Conservation (phyloP, 148 eudicot genomes). For the Nepenthes mirabilis region DNA sequence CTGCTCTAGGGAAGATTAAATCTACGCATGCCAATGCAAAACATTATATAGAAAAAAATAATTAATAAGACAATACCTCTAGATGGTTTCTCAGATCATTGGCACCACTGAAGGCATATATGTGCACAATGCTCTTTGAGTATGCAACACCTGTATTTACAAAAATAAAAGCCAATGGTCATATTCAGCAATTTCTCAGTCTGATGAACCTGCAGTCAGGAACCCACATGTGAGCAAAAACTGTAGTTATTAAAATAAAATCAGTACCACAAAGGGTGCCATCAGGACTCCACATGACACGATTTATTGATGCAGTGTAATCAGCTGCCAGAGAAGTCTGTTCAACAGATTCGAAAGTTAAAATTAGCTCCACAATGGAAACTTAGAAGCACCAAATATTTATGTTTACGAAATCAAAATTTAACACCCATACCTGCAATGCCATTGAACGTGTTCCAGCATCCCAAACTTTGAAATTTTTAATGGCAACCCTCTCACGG, state of each 20-base stretch:
- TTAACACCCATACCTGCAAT: conserved; percentile 34
- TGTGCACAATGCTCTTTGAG: conserved; percentile 56
- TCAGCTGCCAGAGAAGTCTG: conserved; percentile 51
- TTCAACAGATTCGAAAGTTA: conserved; percentile 2
- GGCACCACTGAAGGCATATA: conserved; percentile 34
- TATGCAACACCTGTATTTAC: conserved; percentile 42
- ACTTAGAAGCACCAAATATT: background rate
- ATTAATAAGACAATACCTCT: conserved; percentile 27
- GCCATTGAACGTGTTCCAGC: conserved; percentile 29
- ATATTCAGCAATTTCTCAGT: no score
- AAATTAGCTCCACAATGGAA: background rate
- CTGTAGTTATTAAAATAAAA: background rate
- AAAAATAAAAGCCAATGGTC: no score
- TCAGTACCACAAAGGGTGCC: conserved; percentile 42
- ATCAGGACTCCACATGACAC: conserved; percentile 71
- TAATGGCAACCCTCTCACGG: conserved; percentile 26
- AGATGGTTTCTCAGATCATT: conserved; percentile 39
- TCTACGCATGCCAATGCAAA: background rate
- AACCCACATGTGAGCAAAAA: no score
- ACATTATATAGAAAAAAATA: background rate
- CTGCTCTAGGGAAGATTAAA: no score
- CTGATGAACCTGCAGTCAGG: no score
- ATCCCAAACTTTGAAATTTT: conserved; percentile 58
- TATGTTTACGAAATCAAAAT: background rate
- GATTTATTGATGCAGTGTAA: conserved; percentile 43